phyloP scores from a whole-genome alignment of 148 eudicot species.

The Rhododendron williamsianum region DNA sequence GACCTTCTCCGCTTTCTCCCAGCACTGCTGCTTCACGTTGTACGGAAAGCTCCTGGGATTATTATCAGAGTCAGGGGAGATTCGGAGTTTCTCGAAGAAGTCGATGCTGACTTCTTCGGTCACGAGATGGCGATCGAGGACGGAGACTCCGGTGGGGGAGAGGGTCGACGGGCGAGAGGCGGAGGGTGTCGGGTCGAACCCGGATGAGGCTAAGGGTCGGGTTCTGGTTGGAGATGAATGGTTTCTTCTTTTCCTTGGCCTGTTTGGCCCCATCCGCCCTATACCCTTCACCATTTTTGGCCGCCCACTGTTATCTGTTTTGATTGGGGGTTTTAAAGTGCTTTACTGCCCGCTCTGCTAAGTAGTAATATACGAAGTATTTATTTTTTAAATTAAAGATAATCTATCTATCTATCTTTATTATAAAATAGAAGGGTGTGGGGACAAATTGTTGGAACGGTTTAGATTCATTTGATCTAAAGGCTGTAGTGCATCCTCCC shows the following conservation, averaged over 20 bases:
- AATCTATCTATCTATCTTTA: no score
- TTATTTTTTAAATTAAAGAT: no score
- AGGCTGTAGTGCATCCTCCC: no score
- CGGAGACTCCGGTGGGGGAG: slow-evolving; percentile 32
- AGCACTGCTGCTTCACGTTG: slow-evolving; percentile 87
- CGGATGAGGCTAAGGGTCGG: slow-evolving; percentile 16
- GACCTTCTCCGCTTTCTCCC: slow-evolving; percentile 89
- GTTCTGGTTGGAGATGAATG: slow-evolving; percentile 19
- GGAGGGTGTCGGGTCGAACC: slow-evolving; percentile 19
- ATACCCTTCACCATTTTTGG: background rate
- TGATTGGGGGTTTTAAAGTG: background rate
- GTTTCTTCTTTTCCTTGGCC: slow-evolving; percentile 10
- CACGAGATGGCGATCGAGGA: slow-evolving; percentile 24
- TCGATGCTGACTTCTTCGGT: slow-evolving; percentile 32
- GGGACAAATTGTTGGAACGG: no score
- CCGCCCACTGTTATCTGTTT: background rate
- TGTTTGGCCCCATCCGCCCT: slow-evolving; percentile 1
- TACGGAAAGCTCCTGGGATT: slow-evolving; percentile 86
- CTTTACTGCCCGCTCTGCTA: no score
- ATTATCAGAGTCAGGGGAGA: slow-evolving; percentile 22
- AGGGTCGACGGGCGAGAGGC: slow-evolving; percentile 17
- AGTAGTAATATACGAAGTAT: no score
- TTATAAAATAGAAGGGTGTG: no score
- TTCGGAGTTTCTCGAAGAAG: slow-evolving; percentile 37
- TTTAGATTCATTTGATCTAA: no score